Evolutionary conservation across 495 filamentous ascomycete species (phyloP).

Genomic region (Eremomyces bilateralis): DNA sequence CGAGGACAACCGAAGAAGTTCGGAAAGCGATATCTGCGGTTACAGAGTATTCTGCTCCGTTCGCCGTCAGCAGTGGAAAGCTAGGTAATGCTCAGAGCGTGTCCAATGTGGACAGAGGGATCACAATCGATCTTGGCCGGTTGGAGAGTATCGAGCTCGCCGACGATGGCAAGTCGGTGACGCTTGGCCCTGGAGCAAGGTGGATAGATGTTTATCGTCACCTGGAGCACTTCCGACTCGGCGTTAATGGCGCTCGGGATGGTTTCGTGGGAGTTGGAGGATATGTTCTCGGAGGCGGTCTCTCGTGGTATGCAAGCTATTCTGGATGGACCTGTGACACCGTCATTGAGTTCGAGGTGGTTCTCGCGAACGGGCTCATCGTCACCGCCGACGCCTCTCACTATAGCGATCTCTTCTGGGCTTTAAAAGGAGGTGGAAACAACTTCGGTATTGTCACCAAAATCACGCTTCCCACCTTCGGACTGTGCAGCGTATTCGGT

Average conservation of each 20-base stretch:
- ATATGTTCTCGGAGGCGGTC: conserved; percentile 7
- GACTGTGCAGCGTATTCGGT: conserved; percentile 14
- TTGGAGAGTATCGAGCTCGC: conserved; percentile 6
- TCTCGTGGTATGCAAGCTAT: conserved; percentile 27
- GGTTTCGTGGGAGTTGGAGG: conserved; percentile 25
- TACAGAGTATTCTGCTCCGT: no score
- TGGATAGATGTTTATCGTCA: conserved; percentile 7
- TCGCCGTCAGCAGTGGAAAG: conserved; percentile 19
- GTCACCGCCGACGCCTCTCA: conserved; percentile 23
- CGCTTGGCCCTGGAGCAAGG: conserved; percentile 1
- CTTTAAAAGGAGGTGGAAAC: conserved; percentile 14
- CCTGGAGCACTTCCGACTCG: conserved; percentile 1
- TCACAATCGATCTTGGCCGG: conserved; percentile 15
- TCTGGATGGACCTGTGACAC: conserved; percentile 33
- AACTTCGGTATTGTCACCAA: conserved; percentile 29
- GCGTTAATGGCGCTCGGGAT: conserved; percentile 3
- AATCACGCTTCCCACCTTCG: conserved; percentile 22
- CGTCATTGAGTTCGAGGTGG: conserved; percentile 24
- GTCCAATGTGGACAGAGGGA: conserved; percentile 15
- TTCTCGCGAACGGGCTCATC: conserved; percentile 32
- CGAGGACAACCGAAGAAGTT: no score
- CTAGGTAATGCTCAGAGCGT: conserved; percentile 12
- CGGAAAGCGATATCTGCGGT: no score
- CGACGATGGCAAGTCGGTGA: neutral
- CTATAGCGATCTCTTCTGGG: conserved; percentile 12